Evolutionary conservation across 2,329 filamentous ascomycete genomes (phyloP), one percentile per base, ranked within the genome.

Genomic region (Phialocephala subalpina): DNA sequence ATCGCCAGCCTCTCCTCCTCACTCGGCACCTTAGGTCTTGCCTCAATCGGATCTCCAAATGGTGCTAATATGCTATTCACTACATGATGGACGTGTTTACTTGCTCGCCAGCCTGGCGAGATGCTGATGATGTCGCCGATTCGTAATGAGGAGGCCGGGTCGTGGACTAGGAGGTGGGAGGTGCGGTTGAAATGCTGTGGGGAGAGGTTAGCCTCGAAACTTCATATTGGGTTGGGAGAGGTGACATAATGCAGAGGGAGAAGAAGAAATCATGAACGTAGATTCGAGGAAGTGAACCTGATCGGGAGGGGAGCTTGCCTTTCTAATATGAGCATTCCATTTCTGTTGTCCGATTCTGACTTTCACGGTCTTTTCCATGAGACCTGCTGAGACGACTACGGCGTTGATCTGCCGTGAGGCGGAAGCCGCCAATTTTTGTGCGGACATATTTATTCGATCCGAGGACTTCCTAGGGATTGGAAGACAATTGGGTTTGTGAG

Each of bases 321-420:
- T 95, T 76, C 89, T 84, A 62, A 95, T 86, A 68, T 85, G 83
- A 66, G 84, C 85, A 77, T 94, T 92, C 90, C 90, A 95, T 76
- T 87, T 85, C 76, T 89, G 87, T 16, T 84, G 86, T 60, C 90
- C 89, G 16, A 94, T 84, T 70, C 89, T 87, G 68, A 94, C 92
- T 79, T 92, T 94, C 64, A 94, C 91, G 2, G 92, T 94, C 79
- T 90, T 92, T 66, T 88, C 80, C 90, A 94, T 94, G 66, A 90
- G 84, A 22, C 92, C 92, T 7, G 92, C 88, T 49, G 91, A 93
- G 58, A 94, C 87, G 27, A 95, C 92, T 47, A 95, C 87, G 68
- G 75, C 76, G 57, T 63, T 67, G 20, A 67, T 67, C 58, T 67
- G 64, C 36, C 64, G 60, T 16, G 64, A 60, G 12, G 64, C 61